Conservation (phyloP, 2,329 filamentous ascomycete species). For the Botrytis fabae region DNA sequence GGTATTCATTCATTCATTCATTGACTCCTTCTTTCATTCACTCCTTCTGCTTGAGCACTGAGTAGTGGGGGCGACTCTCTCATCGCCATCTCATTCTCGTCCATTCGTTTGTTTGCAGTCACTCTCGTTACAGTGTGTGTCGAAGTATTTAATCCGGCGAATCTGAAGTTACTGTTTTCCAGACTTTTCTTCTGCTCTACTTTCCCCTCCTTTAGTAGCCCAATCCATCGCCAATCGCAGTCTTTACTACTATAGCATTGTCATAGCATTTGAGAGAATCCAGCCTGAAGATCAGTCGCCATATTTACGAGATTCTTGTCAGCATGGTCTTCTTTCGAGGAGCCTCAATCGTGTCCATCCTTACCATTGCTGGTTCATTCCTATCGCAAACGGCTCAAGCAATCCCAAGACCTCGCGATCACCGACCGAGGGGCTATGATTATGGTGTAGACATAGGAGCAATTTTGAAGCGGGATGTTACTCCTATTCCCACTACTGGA, state of each 20-base stretch:
- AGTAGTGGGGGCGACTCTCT: neutral
- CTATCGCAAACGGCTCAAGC: constrained; percentile 11
- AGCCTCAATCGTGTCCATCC: neutral
- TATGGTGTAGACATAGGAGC: constrained; percentile 28
- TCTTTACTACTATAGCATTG: neutral
- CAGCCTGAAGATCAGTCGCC: too few relatives aligned
- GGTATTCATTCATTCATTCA: neutral
- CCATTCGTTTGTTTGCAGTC: constrained; percentile 10
- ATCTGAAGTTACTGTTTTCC: neutral
- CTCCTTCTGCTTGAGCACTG: neutral
- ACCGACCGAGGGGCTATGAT: constrained; percentile 28
- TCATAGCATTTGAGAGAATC: too few relatives aligned
- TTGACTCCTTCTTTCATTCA: neutral
- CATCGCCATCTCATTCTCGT: neutral
- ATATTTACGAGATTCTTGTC: neutral
- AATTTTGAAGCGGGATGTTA: constrained; percentile 28
- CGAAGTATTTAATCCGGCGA: neutral
- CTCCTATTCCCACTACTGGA: constrained; percentile 17
- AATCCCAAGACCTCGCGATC: neutral
- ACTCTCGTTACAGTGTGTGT: too few relatives aligned
- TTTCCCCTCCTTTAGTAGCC: neutral
- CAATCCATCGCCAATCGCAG: neutral
- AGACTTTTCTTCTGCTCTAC: neutral
- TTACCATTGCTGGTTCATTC: neutral
- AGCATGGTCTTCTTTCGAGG: constrained; percentile 6